Conservation (phyloP, 306 rosid species). For the Cucumis melo region DNA sequence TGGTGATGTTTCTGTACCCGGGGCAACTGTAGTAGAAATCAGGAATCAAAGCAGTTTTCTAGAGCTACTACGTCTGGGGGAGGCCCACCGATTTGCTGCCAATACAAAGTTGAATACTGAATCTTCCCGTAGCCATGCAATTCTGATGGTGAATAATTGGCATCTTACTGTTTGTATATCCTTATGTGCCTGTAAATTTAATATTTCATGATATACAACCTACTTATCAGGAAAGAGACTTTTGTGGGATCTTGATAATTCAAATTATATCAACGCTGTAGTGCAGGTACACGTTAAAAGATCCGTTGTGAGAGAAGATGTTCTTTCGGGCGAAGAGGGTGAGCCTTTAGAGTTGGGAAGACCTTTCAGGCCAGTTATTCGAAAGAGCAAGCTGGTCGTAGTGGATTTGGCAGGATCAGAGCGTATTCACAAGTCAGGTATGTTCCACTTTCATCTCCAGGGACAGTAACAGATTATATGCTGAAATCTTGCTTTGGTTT, state of each 20-base stretch:
- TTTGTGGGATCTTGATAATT: constrained; percentile 17
- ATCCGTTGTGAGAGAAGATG: constrained; percentile 55
- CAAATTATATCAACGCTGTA: constrained; percentile 12
- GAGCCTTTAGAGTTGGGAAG: constrained; percentile 56
- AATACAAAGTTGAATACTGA: constrained; percentile 92
- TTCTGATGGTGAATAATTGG: constrained; percentile 59
- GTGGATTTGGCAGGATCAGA: constrained; percentile 99
- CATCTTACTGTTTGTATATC: constrained; percentile 4
- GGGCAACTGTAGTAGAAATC: constrained; percentile 81
- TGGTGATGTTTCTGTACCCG: constrained; percentile 76
- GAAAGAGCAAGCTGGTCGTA: constrained; percentile 86
- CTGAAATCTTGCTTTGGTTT: neutral
- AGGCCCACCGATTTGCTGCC: constrained; percentile 80
- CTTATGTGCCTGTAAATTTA: constrained; percentile 1
- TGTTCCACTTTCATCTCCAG: neutral
- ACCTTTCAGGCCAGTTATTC: constrained; percentile 65
- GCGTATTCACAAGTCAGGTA: constrained; percentile 95
- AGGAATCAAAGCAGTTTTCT: constrained; percentile 57
- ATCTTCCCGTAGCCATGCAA: constrained; percentile 96
- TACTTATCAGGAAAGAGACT: constrained; percentile 2
- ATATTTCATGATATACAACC: neutral
- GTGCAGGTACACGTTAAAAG: constrained; percentile 77
- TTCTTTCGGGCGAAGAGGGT: constrained; percentile 44
- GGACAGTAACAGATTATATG: neutral
- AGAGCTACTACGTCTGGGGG: constrained; percentile 83